phyloP scores from a whole-genome alignment of 163 green algal species.

The Scenedesmus sp. region DNA sequence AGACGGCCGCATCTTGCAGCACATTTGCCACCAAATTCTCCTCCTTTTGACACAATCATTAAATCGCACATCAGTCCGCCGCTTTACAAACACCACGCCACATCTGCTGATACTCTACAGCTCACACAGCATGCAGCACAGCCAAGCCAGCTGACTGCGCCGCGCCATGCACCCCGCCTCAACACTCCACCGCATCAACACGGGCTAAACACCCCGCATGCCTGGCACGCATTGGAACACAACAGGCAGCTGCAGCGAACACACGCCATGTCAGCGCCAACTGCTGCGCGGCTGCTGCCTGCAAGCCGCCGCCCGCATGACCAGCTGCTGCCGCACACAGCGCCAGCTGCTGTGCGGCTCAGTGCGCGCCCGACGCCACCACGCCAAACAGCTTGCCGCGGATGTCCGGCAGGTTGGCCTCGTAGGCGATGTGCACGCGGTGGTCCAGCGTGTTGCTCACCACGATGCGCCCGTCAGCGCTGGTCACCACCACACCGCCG shows the following conservation, averaged over 20 bases:
- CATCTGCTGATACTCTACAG: too few relatives aligned
- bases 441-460: constrained; percentile 98
- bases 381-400: constrained; percentile 84
- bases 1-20: too few relatives aligned
- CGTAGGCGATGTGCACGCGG: constrained; percentile 92
- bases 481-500: constrained; percentile 88
- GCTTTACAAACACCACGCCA: too few relatives aligned
- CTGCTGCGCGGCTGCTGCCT: background rate
- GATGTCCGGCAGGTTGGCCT: constrained; percentile 89
- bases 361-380: constrained; percentile 52
- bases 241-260: background rate
- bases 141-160: too few relatives aligned
- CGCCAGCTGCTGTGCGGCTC: background rate
- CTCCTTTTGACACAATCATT: too few relatives aligned
- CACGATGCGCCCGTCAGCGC: constrained; percentile 88
- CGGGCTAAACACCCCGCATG: too few relatives aligned
- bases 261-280: background rate
- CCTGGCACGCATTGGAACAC: background rate
- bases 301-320: background rate
- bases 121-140: too few relatives aligned
- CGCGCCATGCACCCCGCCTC: too few relatives aligned
- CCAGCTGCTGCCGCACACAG: background rate
- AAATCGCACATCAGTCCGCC: too few relatives aligned
- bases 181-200: too few relatives aligned
- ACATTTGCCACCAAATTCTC: too few relatives aligned